Percentiles rank a stretch among this genome's conserved stretches.
Evolutionary conservation across 2,329 filamentous ascomycete genomes (phyloP).

Genomic region (Alternaria novae-zelandiae): DNA sequence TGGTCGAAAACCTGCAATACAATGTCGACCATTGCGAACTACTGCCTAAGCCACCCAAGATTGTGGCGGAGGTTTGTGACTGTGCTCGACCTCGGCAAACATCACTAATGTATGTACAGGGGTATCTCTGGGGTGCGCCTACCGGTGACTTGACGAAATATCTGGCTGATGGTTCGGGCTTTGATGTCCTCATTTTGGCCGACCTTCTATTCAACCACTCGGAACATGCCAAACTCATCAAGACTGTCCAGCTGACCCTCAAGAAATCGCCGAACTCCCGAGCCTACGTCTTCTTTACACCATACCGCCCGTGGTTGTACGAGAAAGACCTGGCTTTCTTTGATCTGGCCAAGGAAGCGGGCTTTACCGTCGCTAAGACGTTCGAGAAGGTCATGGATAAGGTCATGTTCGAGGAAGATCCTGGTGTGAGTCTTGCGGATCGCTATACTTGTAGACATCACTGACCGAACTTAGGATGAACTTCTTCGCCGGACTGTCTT

Average conservation of each 20-base stretch:
- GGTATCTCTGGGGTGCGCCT: constrained; percentile 84
- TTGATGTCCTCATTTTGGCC: constrained; percentile 84
- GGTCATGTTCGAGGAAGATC: constrained; percentile 88
- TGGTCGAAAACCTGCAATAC: constrained; percentile 78
- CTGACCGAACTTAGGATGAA: constrained; percentile 64
- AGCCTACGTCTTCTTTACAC: constrained; percentile 91
- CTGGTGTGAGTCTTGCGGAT: constrained; percentile 62
- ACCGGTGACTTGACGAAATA: constrained; percentile 64
- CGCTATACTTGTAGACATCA: not conserved
- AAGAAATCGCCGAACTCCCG: constrained; percentile 61
- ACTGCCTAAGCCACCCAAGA: constrained; percentile 44
- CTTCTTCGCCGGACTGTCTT: constrained; percentile 81
- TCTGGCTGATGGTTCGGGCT: constrained; percentile 60
- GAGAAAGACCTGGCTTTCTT: constrained; percentile 89
- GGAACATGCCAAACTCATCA: constrained; percentile 79
- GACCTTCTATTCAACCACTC: constrained; percentile 91
- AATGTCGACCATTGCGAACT: constrained; percentile 70
- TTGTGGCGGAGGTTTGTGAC: constrained; percentile 46
- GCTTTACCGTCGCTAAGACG: constrained; percentile 79
- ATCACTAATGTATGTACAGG: constrained; percentile 52
- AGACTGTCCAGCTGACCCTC: constrained; percentile 73
- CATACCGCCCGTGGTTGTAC: constrained; percentile 88
- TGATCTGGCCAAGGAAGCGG: constrained; percentile 71
- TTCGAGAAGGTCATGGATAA: constrained; percentile 82
- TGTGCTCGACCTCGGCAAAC: not conserved